Conservation (phyloP, 2,329 filamentous ascomycete species). For the Sporothrix sp. region DNA sequence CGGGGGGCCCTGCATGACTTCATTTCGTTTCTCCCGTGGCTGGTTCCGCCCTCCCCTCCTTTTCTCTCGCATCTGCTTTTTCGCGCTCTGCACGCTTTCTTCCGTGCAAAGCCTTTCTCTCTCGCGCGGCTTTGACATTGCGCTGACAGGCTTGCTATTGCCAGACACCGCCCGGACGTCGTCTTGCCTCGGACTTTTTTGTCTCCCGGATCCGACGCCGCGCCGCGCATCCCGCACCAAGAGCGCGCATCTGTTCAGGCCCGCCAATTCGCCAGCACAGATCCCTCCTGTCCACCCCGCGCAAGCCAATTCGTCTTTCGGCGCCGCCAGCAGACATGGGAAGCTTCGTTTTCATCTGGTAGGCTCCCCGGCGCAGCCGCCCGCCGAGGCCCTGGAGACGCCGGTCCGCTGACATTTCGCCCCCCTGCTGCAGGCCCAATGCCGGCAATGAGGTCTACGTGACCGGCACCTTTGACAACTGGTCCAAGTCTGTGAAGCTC, state of each 20-base stretch:
- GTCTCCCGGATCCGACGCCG: background rate
- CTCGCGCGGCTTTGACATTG: background rate
- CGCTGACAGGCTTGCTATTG: too few relatives aligned
- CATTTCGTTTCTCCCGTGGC: constrained; percentile 2
- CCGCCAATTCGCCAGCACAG: background rate
- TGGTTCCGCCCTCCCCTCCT: background rate
- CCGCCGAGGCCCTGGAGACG: too few relatives aligned
- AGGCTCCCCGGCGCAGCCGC: constrained; percentile 12
- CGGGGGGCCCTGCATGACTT: constrained; percentile 3
- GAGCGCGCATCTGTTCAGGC: background rate
- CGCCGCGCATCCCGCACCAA: too few relatives aligned
- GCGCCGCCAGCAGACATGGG: constrained; percentile 37
- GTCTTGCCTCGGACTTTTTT: too few relatives aligned
- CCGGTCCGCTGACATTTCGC: background rate
- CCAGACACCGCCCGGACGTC: too few relatives aligned
- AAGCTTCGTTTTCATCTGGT: constrained; percentile 64
- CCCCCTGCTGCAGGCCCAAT: constrained; percentile 55
- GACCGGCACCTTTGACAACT: constrained; percentile 91
- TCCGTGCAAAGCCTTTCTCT: background rate
- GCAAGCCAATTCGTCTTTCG: background rate
- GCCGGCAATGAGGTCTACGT: constrained; percentile 81
- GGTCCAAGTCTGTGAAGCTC: constrained; percentile 77
- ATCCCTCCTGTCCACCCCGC: background rate
- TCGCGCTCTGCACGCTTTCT: background rate
- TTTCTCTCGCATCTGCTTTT: background rate